phyloP scores from a whole-genome alignment of 331 rosid genomes.

The Arachis monticola region DNA sequence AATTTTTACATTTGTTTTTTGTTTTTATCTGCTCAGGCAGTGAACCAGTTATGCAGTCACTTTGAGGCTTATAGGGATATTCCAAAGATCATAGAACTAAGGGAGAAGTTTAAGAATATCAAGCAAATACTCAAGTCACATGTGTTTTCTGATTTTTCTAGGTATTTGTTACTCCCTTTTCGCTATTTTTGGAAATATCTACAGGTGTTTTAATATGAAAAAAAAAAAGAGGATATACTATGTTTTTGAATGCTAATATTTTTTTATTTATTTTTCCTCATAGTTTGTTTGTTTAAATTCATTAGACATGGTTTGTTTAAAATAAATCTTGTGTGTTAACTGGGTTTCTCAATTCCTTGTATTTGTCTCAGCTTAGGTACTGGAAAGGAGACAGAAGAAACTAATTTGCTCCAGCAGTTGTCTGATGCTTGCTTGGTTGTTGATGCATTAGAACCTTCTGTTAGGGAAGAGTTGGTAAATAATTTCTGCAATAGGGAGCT shows the following conservation, averaged over 20 bases:
- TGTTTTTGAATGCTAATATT: constrained; percentile 15
- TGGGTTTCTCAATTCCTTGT: constrained; percentile 48
- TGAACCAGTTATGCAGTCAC: constrained; percentile 96
- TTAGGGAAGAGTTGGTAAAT: constrained; percentile 96
- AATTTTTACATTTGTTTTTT: constrained; percentile 8
- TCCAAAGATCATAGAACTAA: constrained; percentile 94
- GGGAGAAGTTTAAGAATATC: constrained; percentile 98
- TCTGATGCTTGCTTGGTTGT: constrained; percentile 99
- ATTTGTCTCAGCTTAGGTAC: constrained; percentile 95
- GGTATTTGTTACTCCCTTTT: constrained; percentile 56
- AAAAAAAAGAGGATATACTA: neutral
- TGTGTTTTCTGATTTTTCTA: constrained; percentile 91
- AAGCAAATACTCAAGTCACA: constrained; percentile 98
- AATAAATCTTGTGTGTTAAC: constrained; percentile 37
- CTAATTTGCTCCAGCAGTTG: constrained; percentile 83
- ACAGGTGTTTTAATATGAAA: constrained; percentile 10
- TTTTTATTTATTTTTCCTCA: neutral
- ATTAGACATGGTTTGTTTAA: constrained; percentile 18
- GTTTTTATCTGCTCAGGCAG: constrained; percentile 69
- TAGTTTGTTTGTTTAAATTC: constrained; percentile 17
- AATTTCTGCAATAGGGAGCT: constrained; percentile 96
- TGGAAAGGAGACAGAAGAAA: constrained; percentile 97
- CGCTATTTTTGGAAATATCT: constrained; percentile 33
- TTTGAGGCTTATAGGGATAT: constrained; percentile 97
- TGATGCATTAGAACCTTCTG: constrained; percentile 97